phyloP scores from a whole-genome alignment of 495 filamentous ascomycete species.

The Mytilinidion resinicola region DNA sequence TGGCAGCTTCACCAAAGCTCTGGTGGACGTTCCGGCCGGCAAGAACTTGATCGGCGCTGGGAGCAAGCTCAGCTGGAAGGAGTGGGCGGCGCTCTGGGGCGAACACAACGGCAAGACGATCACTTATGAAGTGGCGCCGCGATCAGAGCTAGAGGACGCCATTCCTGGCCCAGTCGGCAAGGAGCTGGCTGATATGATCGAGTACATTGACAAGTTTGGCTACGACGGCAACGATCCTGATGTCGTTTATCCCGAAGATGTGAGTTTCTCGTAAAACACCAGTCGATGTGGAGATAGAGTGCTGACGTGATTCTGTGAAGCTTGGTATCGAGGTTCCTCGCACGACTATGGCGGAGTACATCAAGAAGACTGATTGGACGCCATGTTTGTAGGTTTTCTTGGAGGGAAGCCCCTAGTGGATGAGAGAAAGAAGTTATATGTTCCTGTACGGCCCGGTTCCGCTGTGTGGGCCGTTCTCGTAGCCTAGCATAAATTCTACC shows the following conservation, averaged over 20 bases:
- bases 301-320: slow-evolving; percentile 4
- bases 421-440: not conserved
- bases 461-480: too few species aligned
- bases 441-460: too few species aligned
- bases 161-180: slow-evolving; percentile 26
- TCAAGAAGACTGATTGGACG: slow-evolving; percentile 33
- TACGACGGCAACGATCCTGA: slow-evolving; percentile 34
- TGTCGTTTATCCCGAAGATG: slow-evolving; percentile 23
- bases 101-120: slow-evolving; percentile 8
- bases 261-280: slow-evolving; percentile 3
- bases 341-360: slow-evolving; percentile 32
- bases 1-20: slow-evolving; percentile 33
- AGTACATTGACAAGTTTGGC: slow-evolving; percentile 34
- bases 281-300: not conserved
- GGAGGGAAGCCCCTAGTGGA: not conserved
- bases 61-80: slow-evolving; percentile 27
- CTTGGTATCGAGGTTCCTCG: slow-evolving; percentile 26
- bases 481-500: too few species aligned
- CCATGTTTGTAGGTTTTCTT: slow-evolving; percentile 4
- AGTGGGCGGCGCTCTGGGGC: slow-evolving; percentile 30
- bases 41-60: slow-evolving; percentile 32
- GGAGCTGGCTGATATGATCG: slow-evolving; percentile 35
- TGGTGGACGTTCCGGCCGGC: slow-evolving; percentile 29
- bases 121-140: slow-evolving; percentile 11
- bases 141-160: slow-evolving; percentile 12